Percentiles rank a stretch among this genome's conserved stretches.
These are phyloP conservation scores for Kappamyces sp. DNA, from an alignment of 192 early-diverging fungal genomes.

Conservation along the genomic window DNA sequence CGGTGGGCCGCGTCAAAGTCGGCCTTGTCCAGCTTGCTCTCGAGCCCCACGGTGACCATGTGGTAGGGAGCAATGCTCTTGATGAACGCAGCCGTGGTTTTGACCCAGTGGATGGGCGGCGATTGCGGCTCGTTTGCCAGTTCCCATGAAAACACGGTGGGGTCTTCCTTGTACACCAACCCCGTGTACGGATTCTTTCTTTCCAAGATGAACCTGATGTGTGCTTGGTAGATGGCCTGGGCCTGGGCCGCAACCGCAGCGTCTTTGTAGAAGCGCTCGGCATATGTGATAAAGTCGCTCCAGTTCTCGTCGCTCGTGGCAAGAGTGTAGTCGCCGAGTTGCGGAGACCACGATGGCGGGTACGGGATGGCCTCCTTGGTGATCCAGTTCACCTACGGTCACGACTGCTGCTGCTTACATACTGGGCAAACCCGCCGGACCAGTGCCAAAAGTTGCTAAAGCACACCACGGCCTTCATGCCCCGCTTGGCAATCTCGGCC, in stretches of 20 bases:
- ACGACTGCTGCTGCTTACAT: constrained; percentile 22
- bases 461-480: constrained; percentile 48
- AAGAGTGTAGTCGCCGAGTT: constrained; percentile 18
- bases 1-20: constrained; percentile 50
- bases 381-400: constrained; percentile 35
- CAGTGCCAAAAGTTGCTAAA: constrained; percentile 61
- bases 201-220: constrained; percentile 38
- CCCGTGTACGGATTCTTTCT: constrained; percentile 47
- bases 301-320: constrained; percentile 21
- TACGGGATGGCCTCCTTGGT: constrained; percentile 51
- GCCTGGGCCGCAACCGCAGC: constrained; percentile 9
- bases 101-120: constrained; percentile 42
- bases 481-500: constrained; percentile 41
- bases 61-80: constrained; percentile 46
- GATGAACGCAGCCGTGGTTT: constrained; percentile 41
- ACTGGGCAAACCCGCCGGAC: constrained; percentile 57
- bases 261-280: constrained; percentile 46
- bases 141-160: constrained; percentile 62
- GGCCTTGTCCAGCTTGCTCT: constrained; percentile 46
- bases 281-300: constrained; percentile 36
- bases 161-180: constrained; percentile 45
- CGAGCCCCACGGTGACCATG: constrained; percentile 55
- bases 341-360: constrained; percentile 39
- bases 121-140: constrained; percentile 65
- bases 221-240: constrained; percentile 40